These are phyloP conservation scores for Nakazawaea sp. DNA, from an alignment of 805 yeast genomes.

Conservation along the genomic window DNA sequence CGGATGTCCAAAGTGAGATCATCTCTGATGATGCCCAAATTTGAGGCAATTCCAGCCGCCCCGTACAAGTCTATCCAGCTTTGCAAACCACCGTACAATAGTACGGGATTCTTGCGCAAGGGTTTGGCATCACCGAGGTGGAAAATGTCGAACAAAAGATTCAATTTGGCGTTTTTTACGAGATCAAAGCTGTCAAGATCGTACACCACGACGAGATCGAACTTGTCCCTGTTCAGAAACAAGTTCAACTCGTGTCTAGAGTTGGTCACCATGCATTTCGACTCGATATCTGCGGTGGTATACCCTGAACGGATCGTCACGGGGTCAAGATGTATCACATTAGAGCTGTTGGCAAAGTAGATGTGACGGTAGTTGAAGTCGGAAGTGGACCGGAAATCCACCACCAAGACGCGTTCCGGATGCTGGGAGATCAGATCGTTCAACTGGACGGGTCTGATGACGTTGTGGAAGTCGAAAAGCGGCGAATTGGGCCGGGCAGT, in stretches of 20 bases:
- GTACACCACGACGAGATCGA: slow-evolving; percentile 60
- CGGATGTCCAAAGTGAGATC: slow-evolving; percentile 5
- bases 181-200: slow-evolving; percentile 37
- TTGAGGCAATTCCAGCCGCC: slow-evolving; percentile 26
- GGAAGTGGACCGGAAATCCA: slow-evolving; percentile 63
- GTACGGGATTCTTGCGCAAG: slow-evolving; percentile 28
- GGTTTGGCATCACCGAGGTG: background rate
- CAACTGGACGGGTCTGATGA: slow-evolving; percentile 14
- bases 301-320: slow-evolving; percentile 41
- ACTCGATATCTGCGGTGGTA: slow-evolving; percentile 63
- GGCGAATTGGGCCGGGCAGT: background rate
- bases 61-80: slow-evolving; percentile 57
- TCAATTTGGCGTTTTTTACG: slow-evolving; percentile 1
- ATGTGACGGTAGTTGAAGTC: slow-evolving; percentile 64
- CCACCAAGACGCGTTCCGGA: slow-evolving; percentile 39
- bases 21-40: slow-evolving; percentile 10
- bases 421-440: slow-evolving; percentile 20
- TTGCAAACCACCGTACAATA: slow-evolving; percentile 53
- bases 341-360: slow-evolving; percentile 28
- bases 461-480: background rate
- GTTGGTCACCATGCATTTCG: slow-evolving; percentile 46
- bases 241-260: slow-evolving; percentile 46
- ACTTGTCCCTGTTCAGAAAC: slow-evolving; percentile 47
- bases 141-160: background rate
- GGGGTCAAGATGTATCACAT: slow-evolving; percentile 75